Evolutionary conservation across 768 basidiomycete species (phyloP).

Genomic region (Punctularia strigosozonata): DNA sequence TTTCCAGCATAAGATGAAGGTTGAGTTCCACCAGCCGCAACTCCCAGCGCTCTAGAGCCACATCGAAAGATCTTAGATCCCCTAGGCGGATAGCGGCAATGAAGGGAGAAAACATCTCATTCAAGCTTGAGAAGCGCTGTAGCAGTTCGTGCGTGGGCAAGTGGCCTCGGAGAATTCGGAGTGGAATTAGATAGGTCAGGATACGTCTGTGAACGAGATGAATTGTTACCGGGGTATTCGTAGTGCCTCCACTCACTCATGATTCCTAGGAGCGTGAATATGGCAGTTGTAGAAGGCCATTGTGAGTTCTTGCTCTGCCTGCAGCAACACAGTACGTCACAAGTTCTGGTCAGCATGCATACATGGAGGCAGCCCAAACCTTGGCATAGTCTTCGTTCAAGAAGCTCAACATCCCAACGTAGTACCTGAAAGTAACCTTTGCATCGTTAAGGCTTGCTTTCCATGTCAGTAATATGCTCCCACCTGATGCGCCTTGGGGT

Average conservation of each 20-base stretch:
- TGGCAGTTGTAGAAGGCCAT: slow-evolving; percentile 84
- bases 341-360: not conserved
- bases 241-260: slow-evolving; percentile 47
- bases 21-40: slow-evolving; percentile 74
- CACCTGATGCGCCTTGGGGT: slow-evolving; percentile 82
- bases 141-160: slow-evolving; percentile 69
- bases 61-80: slow-evolving; percentile 72
- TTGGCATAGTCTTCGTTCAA: slow-evolving; percentile 85
- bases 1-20: slow-evolving; percentile 78
- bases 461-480: slow-evolving; percentile 11
- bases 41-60: slow-evolving; percentile 61
- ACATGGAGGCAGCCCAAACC: slow-evolving; percentile 25
- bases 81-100: slow-evolving; percentile 66
- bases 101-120: slow-evolving; percentile 72
- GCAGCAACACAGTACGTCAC: slow-evolving; percentile 2
- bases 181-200: slow-evolving; percentile 80
- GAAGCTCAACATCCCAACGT: slow-evolving; percentile 90
- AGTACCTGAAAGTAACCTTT: slow-evolving; percentile 90
- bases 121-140: slow-evolving; percentile 57
- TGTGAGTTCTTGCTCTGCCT: slow-evolving; percentile 82
- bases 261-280: slow-evolving; percentile 54
- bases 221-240: not conserved
- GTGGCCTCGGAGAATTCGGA: slow-evolving; percentile 80
- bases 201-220: slow-evolving; percentile 53
- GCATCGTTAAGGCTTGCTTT: slow-evolving; percentile 4